Conservation (phyloP, 2,329 filamentous ascomycete genomes). For the Penicillium sclerotiorum region DNA sequence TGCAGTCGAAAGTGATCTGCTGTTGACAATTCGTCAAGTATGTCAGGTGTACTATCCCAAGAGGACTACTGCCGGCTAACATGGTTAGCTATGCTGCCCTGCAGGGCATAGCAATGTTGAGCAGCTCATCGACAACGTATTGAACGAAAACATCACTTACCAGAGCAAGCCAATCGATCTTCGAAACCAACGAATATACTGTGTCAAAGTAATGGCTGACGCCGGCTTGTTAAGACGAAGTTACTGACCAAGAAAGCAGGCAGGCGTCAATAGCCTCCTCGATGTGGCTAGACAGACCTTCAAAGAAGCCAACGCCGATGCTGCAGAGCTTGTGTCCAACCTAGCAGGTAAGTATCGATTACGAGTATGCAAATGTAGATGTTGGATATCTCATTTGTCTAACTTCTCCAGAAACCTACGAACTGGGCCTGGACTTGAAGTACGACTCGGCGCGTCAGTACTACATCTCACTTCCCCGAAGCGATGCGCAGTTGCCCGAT, state of each 20-base stretch:
- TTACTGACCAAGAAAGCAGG: slow-evolving; percentile 45
- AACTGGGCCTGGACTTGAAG: slow-evolving; percentile 66
- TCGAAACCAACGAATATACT: slow-evolving; percentile 86
- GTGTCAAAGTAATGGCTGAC: slow-evolving; percentile 67
- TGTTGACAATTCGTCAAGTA: slow-evolving; percentile 68
- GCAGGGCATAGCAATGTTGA: slow-evolving; percentile 64
- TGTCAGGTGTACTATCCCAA: not conserved
- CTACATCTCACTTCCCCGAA: slow-evolving; percentile 68
- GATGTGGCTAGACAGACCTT: slow-evolving; percentile 88
- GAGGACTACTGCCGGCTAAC: not conserved
- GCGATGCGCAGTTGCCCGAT: slow-evolving; percentile 68
- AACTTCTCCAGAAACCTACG: slow-evolving; percentile 53
- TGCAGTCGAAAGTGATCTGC: slow-evolving; percentile 64
- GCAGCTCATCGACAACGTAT: slow-evolving; percentile 65
- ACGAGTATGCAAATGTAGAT: too few relatives aligned
- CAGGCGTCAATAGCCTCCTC: slow-evolving; percentile 80
- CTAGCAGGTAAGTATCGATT: slow-evolving; percentile 59
- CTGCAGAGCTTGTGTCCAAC: slow-evolving; percentile 69
- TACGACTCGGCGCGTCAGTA: slow-evolving; percentile 80
- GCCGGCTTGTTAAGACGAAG: too few relatives aligned
- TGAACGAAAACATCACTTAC: slow-evolving; percentile 81
- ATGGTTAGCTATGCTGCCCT: slow-evolving; percentile 65
- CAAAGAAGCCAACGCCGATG: slow-evolving; percentile 82
- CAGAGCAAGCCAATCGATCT: slow-evolving; percentile 80
- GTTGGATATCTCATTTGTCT: too few relatives aligned